Conservation (phyloP, 495 filamentous ascomycete species). For the Baudoinia panamericana region DNA sequence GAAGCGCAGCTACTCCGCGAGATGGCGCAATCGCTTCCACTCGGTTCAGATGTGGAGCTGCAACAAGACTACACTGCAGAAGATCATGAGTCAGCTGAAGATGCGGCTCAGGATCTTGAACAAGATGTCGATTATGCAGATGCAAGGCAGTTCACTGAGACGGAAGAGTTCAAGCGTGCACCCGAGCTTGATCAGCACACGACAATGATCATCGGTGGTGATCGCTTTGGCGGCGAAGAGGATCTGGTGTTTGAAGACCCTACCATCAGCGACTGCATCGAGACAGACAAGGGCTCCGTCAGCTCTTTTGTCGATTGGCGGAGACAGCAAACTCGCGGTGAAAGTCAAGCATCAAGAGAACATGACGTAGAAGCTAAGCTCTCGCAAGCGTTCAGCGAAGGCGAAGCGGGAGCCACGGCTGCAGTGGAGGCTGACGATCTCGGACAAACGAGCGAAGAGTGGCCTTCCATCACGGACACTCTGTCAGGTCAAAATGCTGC, state of each 20-base stretch:
- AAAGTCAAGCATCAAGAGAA: slow-evolving; percentile 5
- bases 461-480: background rate
- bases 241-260: slow-evolving; percentile 3
- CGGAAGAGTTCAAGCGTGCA: too few relatives aligned
- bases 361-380: background rate
- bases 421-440: background rate
- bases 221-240: slow-evolving; percentile 13
- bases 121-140: too few relatives aligned
- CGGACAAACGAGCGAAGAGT: slow-evolving; percentile 1
- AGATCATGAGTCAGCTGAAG: too few relatives aligned
- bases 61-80: too few relatives aligned
- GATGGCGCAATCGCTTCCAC: slow-evolving; percentile 2
- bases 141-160: too few relatives aligned
- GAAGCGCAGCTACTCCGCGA: slow-evolving; percentile 2
- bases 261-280: background rate
- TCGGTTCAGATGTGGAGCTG: too few relatives aligned
- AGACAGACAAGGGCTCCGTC: background rate
- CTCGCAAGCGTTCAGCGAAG: background rate
- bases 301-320: slow-evolving; percentile 11
- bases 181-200: background rate
- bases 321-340: slow-evolving; percentile 5
- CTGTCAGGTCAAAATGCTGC: background rate
- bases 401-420: background rate
- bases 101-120: too few relatives aligned
- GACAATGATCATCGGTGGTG: background rate